Evolutionary conservation across 2,329 filamentous ascomycete species (phyloP).

Genomic region (Xylaria sp.): DNA sequence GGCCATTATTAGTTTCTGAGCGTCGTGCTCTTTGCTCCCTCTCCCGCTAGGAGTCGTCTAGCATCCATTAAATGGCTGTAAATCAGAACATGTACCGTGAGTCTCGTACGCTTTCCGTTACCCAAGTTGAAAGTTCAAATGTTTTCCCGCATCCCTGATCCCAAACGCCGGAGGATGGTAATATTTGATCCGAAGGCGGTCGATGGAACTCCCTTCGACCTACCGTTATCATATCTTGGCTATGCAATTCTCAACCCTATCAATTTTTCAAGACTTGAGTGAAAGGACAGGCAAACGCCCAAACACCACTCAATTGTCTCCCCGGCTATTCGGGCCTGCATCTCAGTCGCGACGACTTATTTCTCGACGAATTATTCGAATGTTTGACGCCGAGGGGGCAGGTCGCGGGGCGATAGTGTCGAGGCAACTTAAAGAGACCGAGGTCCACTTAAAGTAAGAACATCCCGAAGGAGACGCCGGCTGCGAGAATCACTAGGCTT

Average conservation of each 20-base stretch:
- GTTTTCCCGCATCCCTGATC: background rate
- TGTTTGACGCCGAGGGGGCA: background rate
- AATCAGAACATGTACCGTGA: background rate
- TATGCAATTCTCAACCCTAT: background rate
- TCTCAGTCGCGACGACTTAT: background rate
- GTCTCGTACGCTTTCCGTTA: background rate
- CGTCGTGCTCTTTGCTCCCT: background rate
- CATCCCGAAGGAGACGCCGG: conserved; percentile 21
- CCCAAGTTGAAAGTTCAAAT: background rate
- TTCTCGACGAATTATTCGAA: background rate
- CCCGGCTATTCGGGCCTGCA: background rate
- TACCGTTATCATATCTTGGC: background rate
- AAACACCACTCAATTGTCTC: background rate
- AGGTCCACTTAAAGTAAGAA: conserved; percentile 17
- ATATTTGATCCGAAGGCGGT: background rate
- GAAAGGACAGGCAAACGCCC: background rate
- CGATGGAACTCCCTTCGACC: background rate
- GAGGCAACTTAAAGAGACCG: background rate
- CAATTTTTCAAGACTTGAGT: background rate
- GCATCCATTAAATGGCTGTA: background rate
- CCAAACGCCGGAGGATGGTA: background rate
- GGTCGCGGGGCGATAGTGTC: background rate
- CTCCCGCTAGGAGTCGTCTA: background rate
- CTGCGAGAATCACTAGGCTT: conserved; percentile 22
- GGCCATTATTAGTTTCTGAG: background rate